Conservation (phyloP, 352 stramenopile genomes). For the Phytophthora lateralis region DNA sequence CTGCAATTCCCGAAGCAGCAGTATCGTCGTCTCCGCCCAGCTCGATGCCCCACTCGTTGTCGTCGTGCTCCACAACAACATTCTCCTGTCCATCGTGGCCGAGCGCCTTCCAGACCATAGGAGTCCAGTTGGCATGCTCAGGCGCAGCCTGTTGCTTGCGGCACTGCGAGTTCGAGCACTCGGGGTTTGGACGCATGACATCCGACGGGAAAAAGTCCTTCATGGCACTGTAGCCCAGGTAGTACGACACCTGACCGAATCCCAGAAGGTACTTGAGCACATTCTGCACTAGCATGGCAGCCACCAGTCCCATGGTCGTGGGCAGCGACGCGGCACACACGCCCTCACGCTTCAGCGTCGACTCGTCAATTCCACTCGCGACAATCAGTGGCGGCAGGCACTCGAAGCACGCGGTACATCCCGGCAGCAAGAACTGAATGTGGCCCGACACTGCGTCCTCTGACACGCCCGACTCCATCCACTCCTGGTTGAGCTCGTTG, state of each 20-base stretch:
- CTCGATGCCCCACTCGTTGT: slow-evolving; percentile 92
- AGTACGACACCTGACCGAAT: slow-evolving; percentile 90
- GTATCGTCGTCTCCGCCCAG: slow-evolving; percentile 39
- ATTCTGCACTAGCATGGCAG: slow-evolving; percentile 88
- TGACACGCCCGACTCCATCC: slow-evolving; percentile 92
- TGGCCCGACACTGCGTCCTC: slow-evolving; percentile 90
- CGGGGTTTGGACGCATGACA: slow-evolving; percentile 82
- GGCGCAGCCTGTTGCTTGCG: slow-evolving; percentile 62
- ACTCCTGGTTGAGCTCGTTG: slow-evolving; percentile 85
- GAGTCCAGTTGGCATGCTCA: slow-evolving; percentile 60
- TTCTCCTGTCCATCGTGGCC: slow-evolving; percentile 58
- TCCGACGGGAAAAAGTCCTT: slow-evolving; percentile 88
- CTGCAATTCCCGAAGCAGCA: slow-evolving; percentile 4
- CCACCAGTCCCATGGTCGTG: slow-evolving; percentile 91
- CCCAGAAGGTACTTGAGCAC: slow-evolving; percentile 85
- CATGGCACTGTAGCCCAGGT: slow-evolving; percentile 88
- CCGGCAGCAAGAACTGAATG: slow-evolving; percentile 88
- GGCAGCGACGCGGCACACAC: slow-evolving; percentile 89
- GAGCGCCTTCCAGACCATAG: slow-evolving; percentile 72
- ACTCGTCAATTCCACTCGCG: slow-evolving; percentile 85
- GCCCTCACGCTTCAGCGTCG: slow-evolving; percentile 87
- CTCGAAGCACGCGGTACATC: slow-evolving; percentile 89
- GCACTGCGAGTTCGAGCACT: slow-evolving; percentile 84
- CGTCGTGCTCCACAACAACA: slow-evolving; percentile 57
- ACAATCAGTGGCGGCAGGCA: slow-evolving; percentile 89